Conservation (phyloP, 345 rosid genomes). For the Dipteronia sinensis region DNA sequence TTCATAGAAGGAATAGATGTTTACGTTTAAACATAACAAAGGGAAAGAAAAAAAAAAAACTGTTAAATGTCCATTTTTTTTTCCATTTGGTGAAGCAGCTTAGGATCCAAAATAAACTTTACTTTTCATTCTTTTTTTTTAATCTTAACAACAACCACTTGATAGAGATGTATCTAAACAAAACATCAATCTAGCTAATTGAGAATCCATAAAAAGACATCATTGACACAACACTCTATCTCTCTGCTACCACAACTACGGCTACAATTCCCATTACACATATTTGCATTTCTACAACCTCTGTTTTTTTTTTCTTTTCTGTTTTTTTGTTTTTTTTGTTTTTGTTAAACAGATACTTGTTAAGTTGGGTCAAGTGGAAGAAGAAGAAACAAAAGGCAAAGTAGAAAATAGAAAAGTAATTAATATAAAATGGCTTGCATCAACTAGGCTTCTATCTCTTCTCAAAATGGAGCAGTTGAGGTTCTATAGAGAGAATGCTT, state of each 20-base stretch:
- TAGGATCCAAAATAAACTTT: background rate
- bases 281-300: background rate
- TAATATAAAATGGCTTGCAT: background rate
- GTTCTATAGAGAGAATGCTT: conserved; percentile 43
- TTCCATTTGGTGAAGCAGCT: conserved; percentile 4
- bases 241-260: background rate
- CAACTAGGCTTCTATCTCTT: background rate
- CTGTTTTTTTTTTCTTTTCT: too few species aligned
- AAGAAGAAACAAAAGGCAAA: background rate
- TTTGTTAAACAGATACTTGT: too few species aligned
- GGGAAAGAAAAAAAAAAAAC: background rate
- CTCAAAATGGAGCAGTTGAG: conserved; percentile 55
- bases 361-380: background rate
- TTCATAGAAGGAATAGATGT: background rate
- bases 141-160: conserved; percentile 8
- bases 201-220: background rate
- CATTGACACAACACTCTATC: background rate
- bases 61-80: too few species aligned
- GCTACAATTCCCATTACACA: too few species aligned
- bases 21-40: background rate
- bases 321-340: too few species aligned
- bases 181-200: background rate
- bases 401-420: background rate
- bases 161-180: conserved; percentile 2
- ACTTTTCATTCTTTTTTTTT: too few species aligned